phyloP scores from a whole-genome alignment of 176 grass and related monocot species.

The Zea luxurians region DNA sequence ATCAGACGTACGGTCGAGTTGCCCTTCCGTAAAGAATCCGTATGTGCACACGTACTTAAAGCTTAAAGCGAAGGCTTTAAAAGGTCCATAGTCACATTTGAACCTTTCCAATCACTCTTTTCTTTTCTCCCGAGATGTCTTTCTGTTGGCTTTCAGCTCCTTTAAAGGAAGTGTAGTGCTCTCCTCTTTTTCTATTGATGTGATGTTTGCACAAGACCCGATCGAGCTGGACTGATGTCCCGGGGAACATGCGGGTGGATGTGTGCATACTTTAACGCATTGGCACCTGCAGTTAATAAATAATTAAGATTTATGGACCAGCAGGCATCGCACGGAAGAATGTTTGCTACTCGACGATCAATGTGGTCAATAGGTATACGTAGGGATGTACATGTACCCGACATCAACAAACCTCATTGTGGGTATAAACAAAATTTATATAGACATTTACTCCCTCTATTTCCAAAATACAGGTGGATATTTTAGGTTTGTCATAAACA shows the following conservation, averaged over 20 bases:
- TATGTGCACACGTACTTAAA: neutral
- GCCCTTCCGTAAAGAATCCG: constrained; percentile 18
- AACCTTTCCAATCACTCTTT: constrained; percentile 31
- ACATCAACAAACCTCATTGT: too few species aligned
- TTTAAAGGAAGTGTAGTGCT: constrained; percentile 27
- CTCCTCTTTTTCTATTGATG: constrained; percentile 41
- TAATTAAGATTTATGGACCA: neutral
- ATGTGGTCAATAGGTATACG: too few species aligned
- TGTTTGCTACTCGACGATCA: too few species aligned
- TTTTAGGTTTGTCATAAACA: too few species aligned
- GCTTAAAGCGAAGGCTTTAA: constrained; percentile 11
- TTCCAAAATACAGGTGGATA: too few species aligned
- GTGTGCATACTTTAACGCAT: constrained; percentile 7
- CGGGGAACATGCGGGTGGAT: constrained; percentile 12
- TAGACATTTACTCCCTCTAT: too few species aligned
- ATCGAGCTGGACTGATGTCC: constrained; percentile 21
- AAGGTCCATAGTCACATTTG: constrained; percentile 34
- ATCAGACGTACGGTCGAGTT: constrained; percentile 11
- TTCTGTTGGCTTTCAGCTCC: constrained; percentile 40
- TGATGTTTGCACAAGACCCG: constrained; percentile 38
- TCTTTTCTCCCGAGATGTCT: neutral
- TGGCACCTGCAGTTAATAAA: constrained; percentile 4
- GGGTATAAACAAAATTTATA: too few species aligned
- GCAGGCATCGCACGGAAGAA: too few species aligned
- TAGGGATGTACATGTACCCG: too few species aligned